Base-by-base conservation (phyloP, 345 rosid genomes). In the Salix purpurea region DNA sequence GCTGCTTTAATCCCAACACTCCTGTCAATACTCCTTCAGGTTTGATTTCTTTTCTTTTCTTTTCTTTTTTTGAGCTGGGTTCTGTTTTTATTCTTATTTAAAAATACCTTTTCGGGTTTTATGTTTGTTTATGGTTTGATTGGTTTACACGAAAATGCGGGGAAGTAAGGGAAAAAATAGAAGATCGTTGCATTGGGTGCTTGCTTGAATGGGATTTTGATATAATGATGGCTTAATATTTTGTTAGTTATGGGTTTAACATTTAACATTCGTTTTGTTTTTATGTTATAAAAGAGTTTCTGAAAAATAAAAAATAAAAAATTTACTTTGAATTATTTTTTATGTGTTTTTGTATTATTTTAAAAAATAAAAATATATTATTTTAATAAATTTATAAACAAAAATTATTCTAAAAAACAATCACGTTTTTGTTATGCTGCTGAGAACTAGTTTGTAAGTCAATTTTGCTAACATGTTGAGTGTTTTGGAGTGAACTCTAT, bases 21-120 rank as follows among this genome's bases (percentile, higher is more conserved):
- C 90, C 92, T 13, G 89, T 82, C 65, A 89, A 86, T 72, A 85
- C 89, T 69, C 87, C 95, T 68, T 81, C 94, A 85, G 94, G 94
- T 90, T 79, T 60, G 74, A 13, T 66, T 60, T 62, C 40, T 28
- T 16, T 23, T 67, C 54, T 15, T 11, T 61, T 36, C 46, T 15
- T 11, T 61, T 36, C 46, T 36, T 32, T 11, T 23, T 54, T n/a
- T 23, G 0, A 58, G 12, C 4, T 8, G 64, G 36, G 10, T 3
- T 61, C 52, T 18, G 6, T 40, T 42, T 48, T 28, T 9, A 34
- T 74, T 36, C 2, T 19, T 42, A 18, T 21, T 26, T 18, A 10
- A 23, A 23, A 52, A 62, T 18, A 34, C 2, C 12, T 39, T 50
- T 2, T 7, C 44, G 44, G 13, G 44, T 40, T 10, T 10, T 11